These are phyloP conservation scores for Kodamaea hsintzibuensis DNA, from an alignment of 805 yeast genomes.

Conservation along the genomic window DNA sequence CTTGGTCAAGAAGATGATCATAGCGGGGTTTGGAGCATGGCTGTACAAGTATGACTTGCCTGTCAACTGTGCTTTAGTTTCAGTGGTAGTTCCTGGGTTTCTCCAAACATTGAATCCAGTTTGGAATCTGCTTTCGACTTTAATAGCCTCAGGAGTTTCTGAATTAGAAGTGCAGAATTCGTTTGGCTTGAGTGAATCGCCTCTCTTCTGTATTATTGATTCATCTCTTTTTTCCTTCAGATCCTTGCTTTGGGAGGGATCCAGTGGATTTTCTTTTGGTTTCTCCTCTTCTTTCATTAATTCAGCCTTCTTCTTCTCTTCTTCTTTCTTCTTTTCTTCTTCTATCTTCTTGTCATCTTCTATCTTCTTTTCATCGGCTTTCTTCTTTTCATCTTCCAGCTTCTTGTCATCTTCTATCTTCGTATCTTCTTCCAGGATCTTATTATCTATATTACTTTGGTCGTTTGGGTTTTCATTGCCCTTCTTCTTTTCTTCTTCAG, in stretches of 20 bases:
- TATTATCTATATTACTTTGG: background rate
- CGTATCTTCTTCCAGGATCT: too few relatives aligned
- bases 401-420: too few relatives aligned
- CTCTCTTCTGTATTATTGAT: too few relatives aligned
- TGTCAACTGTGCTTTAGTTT: conserved; percentile 16
- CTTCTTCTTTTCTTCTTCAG: conserved; percentile 5
- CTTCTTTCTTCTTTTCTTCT: too few relatives aligned
- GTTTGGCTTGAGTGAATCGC: conserved; percentile 1
- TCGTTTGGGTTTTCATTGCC: background rate
- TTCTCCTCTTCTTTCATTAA: too few relatives aligned
- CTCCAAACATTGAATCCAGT: conserved; percentile 22
- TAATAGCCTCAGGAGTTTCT: conserved; percentile 15
- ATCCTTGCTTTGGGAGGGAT: too few relatives aligned
- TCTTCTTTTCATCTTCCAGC: too few relatives aligned
- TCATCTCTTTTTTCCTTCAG: background rate
- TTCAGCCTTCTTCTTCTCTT: too few relatives aligned
- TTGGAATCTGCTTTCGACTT: conserved; percentile 22
- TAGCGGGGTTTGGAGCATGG: conserved; percentile 32
- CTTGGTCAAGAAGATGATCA: conserved; percentile 26
- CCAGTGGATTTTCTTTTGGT: too few relatives aligned
- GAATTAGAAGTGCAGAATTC: conserved; percentile 22
- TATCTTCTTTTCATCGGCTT: too few relatives aligned
- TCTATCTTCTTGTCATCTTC: too few relatives aligned
- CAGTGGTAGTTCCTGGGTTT: conserved; percentile 17
- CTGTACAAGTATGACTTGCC: conserved; percentile 25